These are phyloP conservation scores for Alopecurus myosuroides DNA, from an alignment of 176 grass and related monocot genomes.

Conservation along the genomic window DNA sequence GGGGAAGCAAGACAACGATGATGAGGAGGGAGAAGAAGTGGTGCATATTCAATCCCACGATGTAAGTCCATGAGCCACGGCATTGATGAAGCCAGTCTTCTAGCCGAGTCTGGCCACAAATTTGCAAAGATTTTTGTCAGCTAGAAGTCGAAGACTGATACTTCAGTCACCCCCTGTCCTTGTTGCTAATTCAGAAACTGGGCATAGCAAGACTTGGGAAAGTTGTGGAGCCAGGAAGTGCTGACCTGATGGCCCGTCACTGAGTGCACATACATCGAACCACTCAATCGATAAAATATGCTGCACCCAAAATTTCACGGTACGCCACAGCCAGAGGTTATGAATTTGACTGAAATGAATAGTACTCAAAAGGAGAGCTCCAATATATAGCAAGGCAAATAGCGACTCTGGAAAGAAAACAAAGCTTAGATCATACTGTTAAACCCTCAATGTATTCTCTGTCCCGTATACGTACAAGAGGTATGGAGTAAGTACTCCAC, in stretches of 20 bases:
- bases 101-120: neutral
- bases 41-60: neutral
- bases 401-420: no score
- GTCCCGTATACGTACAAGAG: no score
- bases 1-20: conserved; percentile 3
- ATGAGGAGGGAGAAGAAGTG: neutral
- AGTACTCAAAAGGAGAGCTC: no score
- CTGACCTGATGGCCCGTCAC: neutral
- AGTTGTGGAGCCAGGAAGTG: neutral
- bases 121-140: neutral
- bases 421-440: no score
- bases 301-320: neutral
- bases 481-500: no score
- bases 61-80: no score
- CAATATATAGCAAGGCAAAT: no score
- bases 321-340: neutral
- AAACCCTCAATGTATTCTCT: no score
- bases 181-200: neutral
- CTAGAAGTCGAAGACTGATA: neutral
- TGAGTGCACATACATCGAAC: neutral
- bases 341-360: neutral
- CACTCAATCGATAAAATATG: neutral
- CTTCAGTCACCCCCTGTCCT: neutral
- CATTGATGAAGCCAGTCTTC: neutral
- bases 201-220: neutral